A percentile compares a stretch with the other conserved stretches of the same genome.
These are phyloP conservation scores for Naematelia encephala DNA, from an alignment of 768 basidiomycete genomes.

Conservation along the genomic window DNA sequence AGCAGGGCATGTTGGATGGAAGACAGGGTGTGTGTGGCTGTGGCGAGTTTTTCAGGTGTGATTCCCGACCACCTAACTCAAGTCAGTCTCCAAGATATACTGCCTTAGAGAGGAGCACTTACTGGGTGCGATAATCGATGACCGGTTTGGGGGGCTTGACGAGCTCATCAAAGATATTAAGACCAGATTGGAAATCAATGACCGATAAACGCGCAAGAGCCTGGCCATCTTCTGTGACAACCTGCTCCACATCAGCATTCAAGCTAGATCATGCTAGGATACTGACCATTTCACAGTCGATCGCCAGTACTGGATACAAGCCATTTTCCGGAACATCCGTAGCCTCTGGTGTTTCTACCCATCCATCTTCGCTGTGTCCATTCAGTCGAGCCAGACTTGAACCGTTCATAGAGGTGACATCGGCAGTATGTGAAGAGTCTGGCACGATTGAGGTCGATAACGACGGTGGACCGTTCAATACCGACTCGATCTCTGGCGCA, in stretches of 20 bases:
- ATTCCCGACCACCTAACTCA: conserved; percentile 82
- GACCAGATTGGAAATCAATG: conserved; percentile 69
- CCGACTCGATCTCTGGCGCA: not conserved
- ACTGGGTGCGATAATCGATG: conserved; percentile 89
- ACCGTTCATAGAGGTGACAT: not conserved
- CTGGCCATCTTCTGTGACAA: conserved; percentile 82
- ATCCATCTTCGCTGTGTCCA: conserved; percentile 54
- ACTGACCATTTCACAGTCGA: conserved; percentile 94
- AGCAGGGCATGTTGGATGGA: conserved; percentile 73
- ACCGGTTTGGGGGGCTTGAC: conserved; percentile 84
- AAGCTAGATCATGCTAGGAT: not conserved
- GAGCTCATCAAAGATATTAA: conserved; percentile 79
- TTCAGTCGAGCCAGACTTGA: not conserved
- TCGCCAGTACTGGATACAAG: conserved; percentile 61
- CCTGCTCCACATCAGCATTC: conserved; percentile 56
- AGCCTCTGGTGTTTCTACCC: conserved; percentile 74
- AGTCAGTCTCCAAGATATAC: too few species aligned
- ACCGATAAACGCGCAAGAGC: conserved; percentile 81
- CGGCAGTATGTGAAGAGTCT: not conserved
- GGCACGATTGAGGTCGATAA: not conserved
- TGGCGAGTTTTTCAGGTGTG: conserved; percentile 66
- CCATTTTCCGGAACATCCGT: conserved; percentile 27
- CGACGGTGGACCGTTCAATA: not conserved
- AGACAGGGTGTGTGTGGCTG: conserved; percentile 71
- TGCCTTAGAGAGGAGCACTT: conserved; percentile 28